Percentiles rank a stretch among this genome's conserved stretches.
Evolutionary conservation across 306 rosid species (phyloP).

Genomic region (Cucumis cinereus): DNA sequence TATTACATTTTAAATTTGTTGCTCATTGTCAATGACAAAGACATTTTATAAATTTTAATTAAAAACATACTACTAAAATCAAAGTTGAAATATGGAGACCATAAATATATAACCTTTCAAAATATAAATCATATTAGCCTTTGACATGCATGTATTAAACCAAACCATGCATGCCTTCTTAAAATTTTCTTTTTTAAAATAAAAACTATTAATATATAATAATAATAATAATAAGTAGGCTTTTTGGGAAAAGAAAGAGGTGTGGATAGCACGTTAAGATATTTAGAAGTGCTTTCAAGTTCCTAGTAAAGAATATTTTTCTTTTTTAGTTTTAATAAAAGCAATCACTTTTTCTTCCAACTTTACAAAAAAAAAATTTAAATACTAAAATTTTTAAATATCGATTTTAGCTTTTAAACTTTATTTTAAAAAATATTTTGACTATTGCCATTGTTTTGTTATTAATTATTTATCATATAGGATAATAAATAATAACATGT

Average conservation of each 20-base stretch:
- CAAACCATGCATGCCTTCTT: background rate
- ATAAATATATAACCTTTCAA: background rate
- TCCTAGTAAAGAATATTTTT: background rate
- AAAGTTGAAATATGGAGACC: background rate
- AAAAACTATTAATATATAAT: no score
- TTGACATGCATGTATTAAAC: background rate
- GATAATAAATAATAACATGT: background rate
- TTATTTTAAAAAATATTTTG: background rate
- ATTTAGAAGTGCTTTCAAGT: background rate
- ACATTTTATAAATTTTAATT: background rate
- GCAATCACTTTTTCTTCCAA: background rate
- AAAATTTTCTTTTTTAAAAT: no score
- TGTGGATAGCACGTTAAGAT: slow-evolving; percentile 5
- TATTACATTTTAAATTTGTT: background rate
- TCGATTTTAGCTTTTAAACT: background rate
- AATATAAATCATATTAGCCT: background rate
- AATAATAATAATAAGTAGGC: background rate
- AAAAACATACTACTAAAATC: background rate
- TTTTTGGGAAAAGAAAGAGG: background rate
- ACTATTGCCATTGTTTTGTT: no score
- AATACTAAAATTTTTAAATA: no score
- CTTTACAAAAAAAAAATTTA: background rate
- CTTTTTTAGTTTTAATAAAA: background rate
- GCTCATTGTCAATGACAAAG: background rate
- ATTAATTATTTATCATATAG: no score